Evolutionary conservation across 179 eudicot genomes (phyloP).

Genomic region (Carnegiea gigantea): DNA sequence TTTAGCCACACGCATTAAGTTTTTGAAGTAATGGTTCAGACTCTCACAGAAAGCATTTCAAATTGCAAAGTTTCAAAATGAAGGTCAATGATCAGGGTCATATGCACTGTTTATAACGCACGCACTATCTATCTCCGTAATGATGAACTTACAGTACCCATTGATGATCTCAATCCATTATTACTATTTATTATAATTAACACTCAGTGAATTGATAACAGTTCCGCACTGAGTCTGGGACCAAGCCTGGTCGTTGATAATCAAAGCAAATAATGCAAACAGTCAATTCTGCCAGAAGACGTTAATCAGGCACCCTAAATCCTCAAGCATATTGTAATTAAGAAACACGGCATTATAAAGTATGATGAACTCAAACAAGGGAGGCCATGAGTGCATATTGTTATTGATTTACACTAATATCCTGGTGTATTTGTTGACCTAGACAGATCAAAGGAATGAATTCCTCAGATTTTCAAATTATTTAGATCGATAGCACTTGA

Average conservation of each 20-base stretch:
- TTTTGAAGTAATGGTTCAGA: background rate
- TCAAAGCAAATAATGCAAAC: background rate
- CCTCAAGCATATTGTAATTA: background rate
- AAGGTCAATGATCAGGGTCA: background rate
- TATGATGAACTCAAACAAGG: background rate
- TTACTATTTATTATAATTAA: background rate
- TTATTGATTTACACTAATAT: background rate
- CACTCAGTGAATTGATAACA: background rate
- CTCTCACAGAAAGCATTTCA: background rate
- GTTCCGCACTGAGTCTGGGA: background rate
- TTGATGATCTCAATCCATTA: background rate
- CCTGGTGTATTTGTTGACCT: constrained; percentile 7
- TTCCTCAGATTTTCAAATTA: constrained; percentile 27
- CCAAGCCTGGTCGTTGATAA: background rate
- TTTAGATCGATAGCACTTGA: constrained; percentile 4
- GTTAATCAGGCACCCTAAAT: background rate
- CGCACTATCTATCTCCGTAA: background rate
- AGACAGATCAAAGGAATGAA: constrained; percentile 23
- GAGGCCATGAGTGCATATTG: background rate
- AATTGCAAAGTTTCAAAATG: background rate
- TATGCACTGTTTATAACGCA: background rate
- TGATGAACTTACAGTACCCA: background rate
- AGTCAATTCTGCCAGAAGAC: background rate
- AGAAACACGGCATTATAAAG: background rate
- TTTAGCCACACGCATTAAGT: background rate